Evolutionary conservation across 805 yeast species (phyloP), one percentile per base, ranked within the genome.

Genomic region (Myxozyma monticola): DNA sequence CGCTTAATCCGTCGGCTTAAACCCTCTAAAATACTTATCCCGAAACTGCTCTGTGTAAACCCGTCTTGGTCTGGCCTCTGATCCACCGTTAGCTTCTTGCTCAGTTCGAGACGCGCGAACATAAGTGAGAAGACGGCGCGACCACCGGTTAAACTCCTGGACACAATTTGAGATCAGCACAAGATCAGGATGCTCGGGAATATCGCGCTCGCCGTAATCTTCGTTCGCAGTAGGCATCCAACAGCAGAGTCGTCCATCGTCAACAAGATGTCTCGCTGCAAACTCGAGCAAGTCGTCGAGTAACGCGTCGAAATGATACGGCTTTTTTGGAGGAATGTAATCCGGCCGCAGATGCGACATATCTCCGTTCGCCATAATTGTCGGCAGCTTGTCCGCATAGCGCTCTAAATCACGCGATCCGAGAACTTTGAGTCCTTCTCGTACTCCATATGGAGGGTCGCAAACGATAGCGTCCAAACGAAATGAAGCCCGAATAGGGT

Each of bases 221-320:
- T 87, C 95, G 65, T 90, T 89, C 1, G 96, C 95, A 1, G 95
- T 85, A 0, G 99, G 99, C 93, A 90, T 88, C 99, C 99, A 93
- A 67, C 89, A 90, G 24, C 93, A 87, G 30, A 93, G 73, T 56
- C 98, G 73, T 0, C 97, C 96, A 6, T 79, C 79, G 2, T 80
- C 69, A 0, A 85, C 86, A 46, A 93, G 73, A 60, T 90, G 77
- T 12, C 76, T 72, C 2, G 89, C 80, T 0, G 96, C 77, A 72
- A 85, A 93, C 18, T 74, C 67, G 35, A 93, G 71, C 31, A 93
- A 71, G 64, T 91, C 97, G 60, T 84, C 87, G 34, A 93, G 71
- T 57, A 93, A 71, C 37, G 80, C 72, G 57, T 86, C 88, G 59
- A 93, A 74, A 49, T 85, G 84, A 64, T 88, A 89, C 0, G 96